Evolutionary conservation across 148 eudicot genomes (phyloP), one percentile per base, ranked within the genome.

Genomic region (Amaranthus hypochondriacus): DNA sequence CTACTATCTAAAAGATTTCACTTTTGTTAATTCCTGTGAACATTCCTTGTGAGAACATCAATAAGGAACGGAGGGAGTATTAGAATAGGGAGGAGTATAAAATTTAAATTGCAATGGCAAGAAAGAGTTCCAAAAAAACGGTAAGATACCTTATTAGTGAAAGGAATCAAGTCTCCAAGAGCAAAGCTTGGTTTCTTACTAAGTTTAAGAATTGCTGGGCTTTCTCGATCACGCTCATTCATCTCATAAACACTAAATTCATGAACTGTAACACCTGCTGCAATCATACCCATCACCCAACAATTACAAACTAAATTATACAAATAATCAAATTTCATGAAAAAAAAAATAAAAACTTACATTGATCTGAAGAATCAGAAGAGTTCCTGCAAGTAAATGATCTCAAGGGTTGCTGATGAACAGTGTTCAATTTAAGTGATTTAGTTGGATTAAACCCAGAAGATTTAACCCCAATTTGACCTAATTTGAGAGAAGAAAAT

Each of bases 171-270:
- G 72, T 77, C 81, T 15, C 81, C 81, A 28, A 80, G 75, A 9
- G 79, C 44, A 14, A 79, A 76, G 3, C 67, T 77, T 9, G 71
- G 71, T 52, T 77, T 77, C 43, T 84, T 56, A 70, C 76, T 75
- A 8, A 83, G 73, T 44, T 78, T 80, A 13, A 80, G 81, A 5
- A 76, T 61, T 5, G 83, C 86, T 5, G 83, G 86, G 52, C 83
- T 80, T 4, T 61, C 77, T 2, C 79, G 78, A 56, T 80, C 86
- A 3, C 86, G 68, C 47, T 80, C 83, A 49, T 83, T 83, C 11
- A 83, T 51, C 67, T 80, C 86, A 61, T 77, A 83, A 44, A 80
- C 83, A 62, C 75, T 44, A 6, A 83, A 72, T 42, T 74, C 71
- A 12, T 74, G 74, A 13, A 79, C 72, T 51, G 68, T 60, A 60